Evolutionary conservation across 78 protist genomes (phyloP).

Genomic region (Monocercomonoides exilis): DNA sequence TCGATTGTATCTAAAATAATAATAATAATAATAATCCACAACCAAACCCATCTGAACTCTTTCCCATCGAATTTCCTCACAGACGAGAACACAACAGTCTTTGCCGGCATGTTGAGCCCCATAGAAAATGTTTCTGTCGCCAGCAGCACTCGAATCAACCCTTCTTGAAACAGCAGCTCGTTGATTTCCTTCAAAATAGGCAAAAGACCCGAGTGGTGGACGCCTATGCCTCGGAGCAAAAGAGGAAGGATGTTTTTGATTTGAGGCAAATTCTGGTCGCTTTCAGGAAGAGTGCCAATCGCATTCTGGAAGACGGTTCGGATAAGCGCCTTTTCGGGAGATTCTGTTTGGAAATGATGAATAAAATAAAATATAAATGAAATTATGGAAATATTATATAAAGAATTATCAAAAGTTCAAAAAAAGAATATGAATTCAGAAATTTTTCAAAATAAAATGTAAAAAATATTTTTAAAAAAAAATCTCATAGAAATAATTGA

Average conservation of each 20-base stretch:
- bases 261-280: slow-evolving; percentile 44
- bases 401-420: not conserved
- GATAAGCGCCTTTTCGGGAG: slow-evolving; percentile 48
- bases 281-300: slow-evolving; percentile 54
- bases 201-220: slow-evolving; percentile 70
- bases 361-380: not conserved
- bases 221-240: slow-evolving; percentile 51
- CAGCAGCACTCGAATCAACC: slow-evolving; percentile 38
- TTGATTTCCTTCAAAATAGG: slow-evolving; percentile 64
- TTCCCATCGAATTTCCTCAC: slow-evolving; percentile 65
- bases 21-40: no score
- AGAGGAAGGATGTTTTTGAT: slow-evolving; percentile 28
- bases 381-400: not conserved
- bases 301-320: slow-evolving; percentile 65
- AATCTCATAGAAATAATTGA: no score
- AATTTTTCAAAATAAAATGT: no score
- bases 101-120: slow-evolving; percentile 81
- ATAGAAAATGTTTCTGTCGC: slow-evolving; percentile 75
- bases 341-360: no score
- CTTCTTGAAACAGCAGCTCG: slow-evolving; percentile 62
- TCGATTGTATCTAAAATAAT: no score
- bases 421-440: not conserved
- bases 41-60: slow-evolving; percentile 17
- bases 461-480: no score
- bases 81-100: slow-evolving; percentile 64